phyloP scores from a whole-genome alignment of 108 stramenopile genomes.

The Nitzschia sp. region DNA sequence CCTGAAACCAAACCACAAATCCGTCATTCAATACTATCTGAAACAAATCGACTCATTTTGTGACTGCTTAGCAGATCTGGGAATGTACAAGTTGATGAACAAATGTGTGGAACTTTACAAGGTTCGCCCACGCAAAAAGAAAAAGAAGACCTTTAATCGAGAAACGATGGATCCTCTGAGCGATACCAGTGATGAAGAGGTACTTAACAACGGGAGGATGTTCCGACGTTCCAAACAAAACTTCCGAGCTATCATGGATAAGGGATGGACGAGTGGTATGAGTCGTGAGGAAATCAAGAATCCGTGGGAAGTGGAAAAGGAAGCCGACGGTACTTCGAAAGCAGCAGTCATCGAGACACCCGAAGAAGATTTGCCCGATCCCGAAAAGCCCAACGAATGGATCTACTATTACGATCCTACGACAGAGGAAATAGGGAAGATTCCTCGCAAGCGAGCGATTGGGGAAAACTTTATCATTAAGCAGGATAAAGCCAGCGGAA shows the following conservation, averaged over 20 bases:
- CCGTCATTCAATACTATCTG: constrained; percentile 20
- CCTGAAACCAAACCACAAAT: constrained; percentile 18
- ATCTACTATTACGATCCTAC: constrained; percentile 32
- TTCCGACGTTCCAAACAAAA: constrained; percentile 24
- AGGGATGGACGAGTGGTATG: constrained; percentile 25
- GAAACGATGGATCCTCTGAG: constrained; percentile 19
- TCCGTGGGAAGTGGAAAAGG: neutral
- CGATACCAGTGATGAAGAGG: constrained; percentile 11
- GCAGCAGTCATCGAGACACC: neutral
- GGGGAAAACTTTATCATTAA: constrained; percentile 24
- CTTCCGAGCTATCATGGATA: constrained; percentile 20
- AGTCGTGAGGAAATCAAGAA: neutral
- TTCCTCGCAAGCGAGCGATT: constrained; percentile 16
- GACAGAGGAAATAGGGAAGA: constrained; percentile 20
- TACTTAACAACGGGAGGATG: constrained; percentile 14
- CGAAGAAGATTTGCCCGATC: constrained; percentile 15
- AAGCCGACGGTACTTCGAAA: neutral
- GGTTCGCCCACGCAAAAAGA: constrained; percentile 20
- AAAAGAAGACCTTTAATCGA: constrained; percentile 21
- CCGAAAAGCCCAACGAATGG: constrained; percentile 12
- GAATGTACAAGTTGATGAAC: constrained; percentile 23
- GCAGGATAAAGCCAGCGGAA: constrained; percentile 15
- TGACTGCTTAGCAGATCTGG: constrained; percentile 20
- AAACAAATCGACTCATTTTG: constrained; percentile 12
- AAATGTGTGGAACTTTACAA: constrained; percentile 31